phyloP scores from a whole-genome alignment of 139 green algal genomes.

The Edaphochlamys debaryana region DNA sequence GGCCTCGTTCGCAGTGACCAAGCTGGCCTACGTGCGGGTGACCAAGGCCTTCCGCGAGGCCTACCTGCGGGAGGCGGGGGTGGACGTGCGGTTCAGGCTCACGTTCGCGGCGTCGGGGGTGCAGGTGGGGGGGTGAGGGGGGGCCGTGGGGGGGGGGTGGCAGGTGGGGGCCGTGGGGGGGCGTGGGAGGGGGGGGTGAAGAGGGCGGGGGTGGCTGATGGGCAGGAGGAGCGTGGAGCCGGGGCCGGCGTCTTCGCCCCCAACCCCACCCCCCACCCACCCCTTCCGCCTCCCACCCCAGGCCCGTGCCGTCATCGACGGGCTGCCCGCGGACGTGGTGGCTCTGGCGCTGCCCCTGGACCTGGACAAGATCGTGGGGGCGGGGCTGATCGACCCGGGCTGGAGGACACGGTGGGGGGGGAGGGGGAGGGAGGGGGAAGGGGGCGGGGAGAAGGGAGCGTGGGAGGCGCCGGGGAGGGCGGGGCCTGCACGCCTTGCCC shows the following conservation, averaged over 20 bases:
- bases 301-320: conserved; percentile 83
- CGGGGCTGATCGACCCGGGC: conserved; percentile 67
- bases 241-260: too few species aligned
- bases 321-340: conserved; percentile 82
- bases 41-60: conserved; percentile 70
- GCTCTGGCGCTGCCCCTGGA: conserved; percentile 87
- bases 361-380: conserved; percentile 76
- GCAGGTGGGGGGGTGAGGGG: conserved; percentile 53
- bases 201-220: too few species aligned
- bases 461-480: too few species aligned
- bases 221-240: too few species aligned
- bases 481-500: too few species aligned
- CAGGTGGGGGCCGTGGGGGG: too few species aligned
- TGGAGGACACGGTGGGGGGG: too few species aligned
- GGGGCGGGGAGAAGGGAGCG: too few species aligned
- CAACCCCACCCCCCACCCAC: too few species aligned
- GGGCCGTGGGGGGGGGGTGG: not conserved
- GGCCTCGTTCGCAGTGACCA: conserved; percentile 84
- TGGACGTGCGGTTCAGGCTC: conserved; percentile 78
- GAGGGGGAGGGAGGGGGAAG: too few species aligned
- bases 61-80: conserved; percentile 63
- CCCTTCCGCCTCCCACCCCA: too few species aligned
- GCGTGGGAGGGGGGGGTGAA: too few species aligned
- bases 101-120: conserved; percentile 82
- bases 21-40: conserved; percentile 64